Conservation (phyloP, 345 rosid genomes). For the Lepidium aucheri region DNA sequence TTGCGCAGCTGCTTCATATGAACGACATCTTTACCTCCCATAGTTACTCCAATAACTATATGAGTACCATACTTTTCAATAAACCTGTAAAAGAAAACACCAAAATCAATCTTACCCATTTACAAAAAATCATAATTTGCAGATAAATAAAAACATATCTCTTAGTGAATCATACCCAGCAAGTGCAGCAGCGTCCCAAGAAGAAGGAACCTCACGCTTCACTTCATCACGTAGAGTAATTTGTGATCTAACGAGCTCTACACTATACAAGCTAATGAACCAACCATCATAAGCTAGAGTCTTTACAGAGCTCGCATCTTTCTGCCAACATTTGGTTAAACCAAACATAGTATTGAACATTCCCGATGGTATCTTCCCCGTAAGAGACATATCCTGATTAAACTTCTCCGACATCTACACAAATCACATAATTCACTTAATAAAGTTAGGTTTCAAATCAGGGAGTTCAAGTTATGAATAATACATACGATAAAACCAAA, state of each 20-base stretch:
- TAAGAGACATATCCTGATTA: conserved; percentile 62
- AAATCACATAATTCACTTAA: too few relatives aligned
- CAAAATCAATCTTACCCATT: neutral
- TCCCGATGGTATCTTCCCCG: conserved; percentile 89
- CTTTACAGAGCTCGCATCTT: conserved; percentile 61
- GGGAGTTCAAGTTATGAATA: neutral
- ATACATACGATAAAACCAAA: neutral
- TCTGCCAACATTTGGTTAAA: conserved; percentile 66
- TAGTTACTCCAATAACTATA: conserved; percentile 62
- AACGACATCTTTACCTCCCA: conserved; percentile 86
- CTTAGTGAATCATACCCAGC: conserved; percentile 47
- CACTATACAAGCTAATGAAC: conserved; percentile 77
- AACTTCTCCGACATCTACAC: conserved; percentile 92
- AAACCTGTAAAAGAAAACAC: conserved; percentile 34
- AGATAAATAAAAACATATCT: neutral
- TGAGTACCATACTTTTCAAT: conserved; percentile 88
- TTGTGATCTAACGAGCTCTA: conserved; percentile 66
- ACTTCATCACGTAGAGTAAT: conserved; percentile 55
- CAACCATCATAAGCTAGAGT: conserved; percentile 85
- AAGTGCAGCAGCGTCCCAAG: conserved; percentile 86
- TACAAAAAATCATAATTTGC: too few relatives aligned
- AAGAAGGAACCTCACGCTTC: conserved; percentile 68
- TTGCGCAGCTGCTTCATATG: conserved; percentile 62
- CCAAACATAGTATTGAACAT: conserved; percentile 67
- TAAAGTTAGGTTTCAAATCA: too few relatives aligned